Percentiles rank a stretch among this genome's conserved stretches.
Evolutionary conservation across 345 rosid species (phyloP).

Genomic region (Moricandia moricandioides): DNA sequence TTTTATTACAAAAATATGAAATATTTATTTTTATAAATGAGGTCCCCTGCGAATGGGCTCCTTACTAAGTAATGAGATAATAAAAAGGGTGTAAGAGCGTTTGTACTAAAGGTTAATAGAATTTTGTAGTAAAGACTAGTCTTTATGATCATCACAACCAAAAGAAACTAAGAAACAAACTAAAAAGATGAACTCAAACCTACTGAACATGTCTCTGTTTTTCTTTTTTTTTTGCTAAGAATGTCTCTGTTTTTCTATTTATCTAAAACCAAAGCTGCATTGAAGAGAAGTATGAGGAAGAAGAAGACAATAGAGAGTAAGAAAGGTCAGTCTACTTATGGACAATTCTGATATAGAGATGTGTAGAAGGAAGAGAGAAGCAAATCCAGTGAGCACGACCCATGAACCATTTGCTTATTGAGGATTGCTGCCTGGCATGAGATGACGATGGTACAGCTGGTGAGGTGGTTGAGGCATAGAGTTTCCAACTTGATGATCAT

Average conservation of each 20-base stretch:
- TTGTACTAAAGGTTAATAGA: too few species aligned
- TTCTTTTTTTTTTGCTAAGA: too few species aligned
- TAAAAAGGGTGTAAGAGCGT: too few species aligned
- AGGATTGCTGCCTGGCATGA: slow-evolving; percentile 22
- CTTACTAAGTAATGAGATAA: too few species aligned
- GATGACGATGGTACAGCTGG: background rate
- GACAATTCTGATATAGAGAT: slow-evolving; percentile 18
- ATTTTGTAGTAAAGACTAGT: too few species aligned
- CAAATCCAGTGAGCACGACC: background rate
- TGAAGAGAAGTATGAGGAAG: background rate
- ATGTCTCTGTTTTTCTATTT: background rate
- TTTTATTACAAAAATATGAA: too few species aligned
- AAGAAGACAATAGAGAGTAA: slow-evolving; percentile 11
- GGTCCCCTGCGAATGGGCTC: too few species aligned
- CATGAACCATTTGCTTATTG: slow-evolving; percentile 17
- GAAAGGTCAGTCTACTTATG: slow-evolving; percentile 33
- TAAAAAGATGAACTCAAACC: too few species aligned
- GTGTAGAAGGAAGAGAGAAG: slow-evolving; percentile 22
- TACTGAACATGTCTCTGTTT: too few species aligned
- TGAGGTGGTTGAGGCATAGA: slow-evolving; percentile 18
- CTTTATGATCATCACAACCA: too few species aligned
- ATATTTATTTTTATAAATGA: too few species aligned
- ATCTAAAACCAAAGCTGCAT: slow-evolving; percentile 30
- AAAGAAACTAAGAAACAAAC: too few species aligned
- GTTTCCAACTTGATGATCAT: slow-evolving; percentile 40